Base-by-base conservation (phyloP, 495 filamentous ascomycete genomes). In the Penicillium macrosclerotiorum region DNA sequence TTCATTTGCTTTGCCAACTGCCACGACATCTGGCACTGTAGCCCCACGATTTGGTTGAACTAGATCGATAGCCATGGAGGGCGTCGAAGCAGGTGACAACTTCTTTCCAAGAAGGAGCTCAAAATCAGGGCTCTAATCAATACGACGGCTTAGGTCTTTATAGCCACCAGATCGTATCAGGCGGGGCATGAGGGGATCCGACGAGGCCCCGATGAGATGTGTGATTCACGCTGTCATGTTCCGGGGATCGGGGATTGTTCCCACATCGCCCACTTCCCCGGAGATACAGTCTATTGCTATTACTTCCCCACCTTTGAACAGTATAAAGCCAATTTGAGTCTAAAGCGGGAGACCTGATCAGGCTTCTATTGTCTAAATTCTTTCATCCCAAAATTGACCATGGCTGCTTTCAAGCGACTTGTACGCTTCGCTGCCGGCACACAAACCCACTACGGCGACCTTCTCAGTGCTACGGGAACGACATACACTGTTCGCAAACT, bases 1-100 rank as follows among this genome's bases (percentile, higher is more conserved):
- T 23, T 63, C 49, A 37, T 59, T 31, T 4, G 54, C 49, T 9
- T 49, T 25, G 37, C 60, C 55, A 4, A 61, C 57, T 3, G 64
- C 67, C n/a, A 55, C 54, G 14, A 51, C 52, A 36, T 74, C 67
- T 3, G 59, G 51, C 19, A 69, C 37, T 0, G 65, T 62, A 12
- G 49, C 40, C 33, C 68, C 68, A 7, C 50, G 52, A 45, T 69
- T 69, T 5, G 66, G 36, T 9, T 33, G 19, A 14, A 47, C 18
- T 16, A n/a, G 17, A 6, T 32, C 8, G 7, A 6, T 19, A 16
- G 45, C 6, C 36, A 40, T 40, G 17, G 11, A 19, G 16, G n/a
- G n/a, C n/a, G n/a, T n/a, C n/a, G 5, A 36, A 19, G 33, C 4
- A 20, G 33, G 22, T 4, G 1, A 36, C 7, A 2, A 36, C 9